Evolutionary conservation across 163 green algal species (phyloP).

Genomic region (Picocystis sp.): DNA sequence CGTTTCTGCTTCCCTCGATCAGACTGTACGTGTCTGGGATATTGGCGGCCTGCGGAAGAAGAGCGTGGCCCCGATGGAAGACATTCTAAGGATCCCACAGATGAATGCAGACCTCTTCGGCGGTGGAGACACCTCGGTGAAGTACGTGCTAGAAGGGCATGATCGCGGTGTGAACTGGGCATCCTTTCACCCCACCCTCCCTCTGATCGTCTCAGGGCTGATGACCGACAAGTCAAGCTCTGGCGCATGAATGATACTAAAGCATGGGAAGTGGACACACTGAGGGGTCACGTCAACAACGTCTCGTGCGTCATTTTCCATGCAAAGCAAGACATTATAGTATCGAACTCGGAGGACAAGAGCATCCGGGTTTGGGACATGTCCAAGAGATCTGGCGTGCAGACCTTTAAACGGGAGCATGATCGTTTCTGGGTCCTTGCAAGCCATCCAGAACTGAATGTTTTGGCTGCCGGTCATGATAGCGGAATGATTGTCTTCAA

Average conservation of each 20-base stretch:
- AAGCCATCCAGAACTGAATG: constrained; percentile 93
- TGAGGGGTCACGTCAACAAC: constrained; percentile 98
- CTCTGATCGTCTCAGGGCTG: constrained; percentile 92
- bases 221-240: constrained; percentile 64
- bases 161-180: constrained; percentile 98
- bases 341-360: constrained; percentile 97
- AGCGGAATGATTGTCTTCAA: constrained; percentile 99
- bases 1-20: constrained; percentile 80
- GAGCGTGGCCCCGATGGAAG: constrained; percentile 49
- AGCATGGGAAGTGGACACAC: constrained; percentile 98
- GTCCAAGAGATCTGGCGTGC: constrained; percentile 86
- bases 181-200: constrained; percentile 90
- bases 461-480: constrained; percentile 93
- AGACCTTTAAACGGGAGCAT: constrained; percentile 84
- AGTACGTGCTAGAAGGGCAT: constrained; percentile 98
- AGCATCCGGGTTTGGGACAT: constrained; percentile 97
- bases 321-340: constrained; percentile 91
- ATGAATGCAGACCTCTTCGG: constrained; percentile 94
- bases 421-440: constrained; percentile 95
- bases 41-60: constrained; percentile 92
- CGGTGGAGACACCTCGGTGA: constrained; percentile 87
- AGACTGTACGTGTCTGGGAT: constrained; percentile 98
- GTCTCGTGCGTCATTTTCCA: constrained; percentile 99
- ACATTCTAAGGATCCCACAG: constrained; percentile 10
- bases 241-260: constrained; percentile 59